Evolutionary conservation across 2,329 filamentous ascomycete genomes (phyloP), one percentile per base, ranked within the genome.

Genomic region (Phyllosticta citriasiana): DNA sequence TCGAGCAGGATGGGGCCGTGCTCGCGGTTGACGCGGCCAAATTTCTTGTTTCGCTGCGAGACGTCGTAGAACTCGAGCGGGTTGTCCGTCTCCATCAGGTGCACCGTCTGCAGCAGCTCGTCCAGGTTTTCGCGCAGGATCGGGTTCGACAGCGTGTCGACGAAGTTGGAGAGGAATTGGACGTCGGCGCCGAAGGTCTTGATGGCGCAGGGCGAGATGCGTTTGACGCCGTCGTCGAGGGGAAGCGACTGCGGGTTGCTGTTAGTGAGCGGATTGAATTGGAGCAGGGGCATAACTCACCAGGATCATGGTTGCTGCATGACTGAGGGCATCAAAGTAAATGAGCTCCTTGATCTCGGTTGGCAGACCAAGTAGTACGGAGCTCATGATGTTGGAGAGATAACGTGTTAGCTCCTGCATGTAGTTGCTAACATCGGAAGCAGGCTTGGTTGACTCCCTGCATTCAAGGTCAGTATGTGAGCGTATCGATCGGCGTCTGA

Each of bases 31-130:
- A 99, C 95, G 59, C 91, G 87, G 16, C 91, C 89, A 71, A 96
- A 99, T 72, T 96, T 95, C 77, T 89, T 92, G 76, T 97, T 96
- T 58, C 91, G 81, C 14, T 88, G 89, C 4, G 88, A 88, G 57
- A 94, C 88, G 71, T 99, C 94, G 72, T 94, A 99, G 74, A 96
- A 99, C 73, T 97, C 93, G 66, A 97, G 92, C n/a, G 90, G 85
- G 68, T 96, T 96, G 51, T 96, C 91, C 1, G 82, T 77, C 70
- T 89, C 86, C 82, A 99, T 88, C 26, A 99, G 80, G 63, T 88
- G 85, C 55, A 96, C 88, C 1, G 94, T 97, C 77, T 99, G 94
- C 67, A 93, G 87, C 40, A 99, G 79, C 76, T 97, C 94, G 68
- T 97, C 92, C 50, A 99, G 78, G 66, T 95, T 94, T 70, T 94